These are phyloP conservation scores for Boletus rufocinnamomeus DNA, from an alignment of 768 basidiomycete species.

Conservation along the genomic window DNA sequence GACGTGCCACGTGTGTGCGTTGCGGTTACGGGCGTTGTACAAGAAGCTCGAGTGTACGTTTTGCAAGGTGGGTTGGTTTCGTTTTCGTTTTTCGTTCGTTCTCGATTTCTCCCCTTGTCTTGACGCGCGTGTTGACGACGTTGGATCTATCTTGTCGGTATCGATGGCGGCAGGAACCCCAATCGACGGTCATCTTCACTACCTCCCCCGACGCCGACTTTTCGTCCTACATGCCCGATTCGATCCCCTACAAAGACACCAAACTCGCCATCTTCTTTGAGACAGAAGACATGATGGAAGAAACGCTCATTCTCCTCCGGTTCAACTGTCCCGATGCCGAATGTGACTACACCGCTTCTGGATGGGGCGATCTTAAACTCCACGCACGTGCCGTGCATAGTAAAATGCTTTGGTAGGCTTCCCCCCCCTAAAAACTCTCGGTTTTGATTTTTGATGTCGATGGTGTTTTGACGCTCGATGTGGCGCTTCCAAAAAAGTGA, in stretches of 20 bases:
- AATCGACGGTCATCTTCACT: constrained; percentile 76
- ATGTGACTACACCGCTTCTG: constrained; percentile 81
- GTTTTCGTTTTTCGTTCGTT: background rate
- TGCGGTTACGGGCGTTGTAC: constrained; percentile 87
- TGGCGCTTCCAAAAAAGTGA: constrained; percentile 51
- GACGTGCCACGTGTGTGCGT: constrained; percentile 92
- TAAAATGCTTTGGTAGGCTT: constrained; percentile 73
- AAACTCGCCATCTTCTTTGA: constrained; percentile 86
- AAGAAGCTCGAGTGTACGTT: constrained; percentile 94
- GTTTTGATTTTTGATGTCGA: background rate
- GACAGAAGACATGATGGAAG: constrained; percentile 92
- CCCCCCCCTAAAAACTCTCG: too few relatives aligned
- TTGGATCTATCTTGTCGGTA: background rate
- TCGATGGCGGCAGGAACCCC: constrained; percentile 55
- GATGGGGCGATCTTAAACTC: constrained; percentile 88
- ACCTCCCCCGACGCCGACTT: constrained; percentile 61
- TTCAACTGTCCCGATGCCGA: constrained; percentile 91
- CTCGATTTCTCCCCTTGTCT: background rate
- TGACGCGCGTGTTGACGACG: background rate
- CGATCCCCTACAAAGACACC: constrained; percentile 63
- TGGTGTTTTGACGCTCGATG: too few relatives aligned
- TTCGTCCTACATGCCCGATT: constrained; percentile 54
- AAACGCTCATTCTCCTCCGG: constrained; percentile 83
- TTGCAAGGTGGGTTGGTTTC: constrained; percentile 73
- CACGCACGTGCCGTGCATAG: constrained; percentile 79